phyloP scores from a whole-genome alignment of 495 filamentous ascomycete species.

The Talaromyces thailandensis region DNA sequence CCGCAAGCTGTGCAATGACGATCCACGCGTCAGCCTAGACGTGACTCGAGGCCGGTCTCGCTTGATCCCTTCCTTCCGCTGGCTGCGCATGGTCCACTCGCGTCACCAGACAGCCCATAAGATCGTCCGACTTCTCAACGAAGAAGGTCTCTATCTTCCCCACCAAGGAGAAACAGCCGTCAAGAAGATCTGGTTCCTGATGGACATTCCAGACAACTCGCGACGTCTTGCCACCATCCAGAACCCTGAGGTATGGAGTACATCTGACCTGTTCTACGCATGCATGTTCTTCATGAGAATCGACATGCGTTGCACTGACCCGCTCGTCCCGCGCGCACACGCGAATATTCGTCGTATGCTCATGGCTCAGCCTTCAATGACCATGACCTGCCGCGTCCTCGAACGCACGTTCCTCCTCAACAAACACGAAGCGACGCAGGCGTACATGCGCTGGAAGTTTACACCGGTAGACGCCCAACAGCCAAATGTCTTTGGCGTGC shows the following conservation, averaged over 20 bases:
- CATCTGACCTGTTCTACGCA: slow-evolving; percentile 44
- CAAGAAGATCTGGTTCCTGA: slow-evolving; percentile 57
- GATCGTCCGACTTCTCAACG: slow-evolving; percentile 44
- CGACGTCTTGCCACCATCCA: slow-evolving; percentile 40
- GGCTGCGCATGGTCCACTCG: slow-evolving; percentile 43
- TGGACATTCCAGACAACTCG: slow-evolving; percentile 47
- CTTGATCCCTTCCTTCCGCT: slow-evolving; percentile 37
- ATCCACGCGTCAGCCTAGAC: slow-evolving; percentile 23
- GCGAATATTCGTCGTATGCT: slow-evolving; percentile 41
- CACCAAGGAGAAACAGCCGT: slow-evolving; percentile 28
- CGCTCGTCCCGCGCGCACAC: slow-evolving; percentile 27
- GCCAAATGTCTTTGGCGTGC: slow-evolving; percentile 28
- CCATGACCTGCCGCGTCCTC: slow-evolving; percentile 39
- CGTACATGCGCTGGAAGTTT: slow-evolving; percentile 32
- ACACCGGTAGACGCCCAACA: slow-evolving; percentile 6
- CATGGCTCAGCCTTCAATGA: slow-evolving; percentile 48
- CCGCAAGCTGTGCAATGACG: slow-evolving; percentile 35
- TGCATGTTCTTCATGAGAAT: slow-evolving; percentile 54
- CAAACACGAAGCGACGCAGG: slow-evolving; percentile 29
- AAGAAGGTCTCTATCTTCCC: slow-evolving; percentile 44
- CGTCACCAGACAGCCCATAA: slow-evolving; percentile 39
- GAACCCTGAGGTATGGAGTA: slow-evolving; percentile 37
- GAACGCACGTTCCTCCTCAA: slow-evolving; percentile 26
- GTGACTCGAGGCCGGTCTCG: slow-evolving; percentile 13
- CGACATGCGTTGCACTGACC: slow-evolving; percentile 48